Percentiles rank a stretch among this genome's conserved stretches.
phyloP scores from a whole-genome alignment of 2,329 filamentous ascomycete genomes.

The Nigrospora osmanthi region DNA sequence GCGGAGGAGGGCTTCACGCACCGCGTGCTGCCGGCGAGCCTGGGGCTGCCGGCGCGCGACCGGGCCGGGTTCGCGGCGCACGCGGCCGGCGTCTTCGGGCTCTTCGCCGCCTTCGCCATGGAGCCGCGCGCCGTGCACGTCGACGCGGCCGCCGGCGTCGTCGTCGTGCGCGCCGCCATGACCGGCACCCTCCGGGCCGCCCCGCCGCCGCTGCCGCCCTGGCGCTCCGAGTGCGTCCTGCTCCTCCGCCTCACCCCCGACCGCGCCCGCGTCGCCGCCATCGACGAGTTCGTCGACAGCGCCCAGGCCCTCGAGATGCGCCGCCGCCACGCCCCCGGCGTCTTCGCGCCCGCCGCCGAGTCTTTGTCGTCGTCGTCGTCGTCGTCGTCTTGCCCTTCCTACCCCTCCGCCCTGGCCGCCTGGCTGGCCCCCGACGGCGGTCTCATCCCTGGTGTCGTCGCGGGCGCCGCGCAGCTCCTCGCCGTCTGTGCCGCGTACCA shows the following conservation, averaged over 20 bases:
- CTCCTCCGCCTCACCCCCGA: constrained; percentile 20
- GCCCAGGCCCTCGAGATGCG: constrained; percentile 27
- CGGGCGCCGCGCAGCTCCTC: not conserved
- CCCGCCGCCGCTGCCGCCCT: constrained; percentile 1
- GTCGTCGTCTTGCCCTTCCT: too few species aligned
- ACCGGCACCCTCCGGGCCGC: constrained; percentile 14
- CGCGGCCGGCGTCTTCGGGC: constrained; percentile 28
- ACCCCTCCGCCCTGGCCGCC: too few species aligned
- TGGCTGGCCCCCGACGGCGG: not conserved
- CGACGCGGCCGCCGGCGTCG: constrained; percentile 20
- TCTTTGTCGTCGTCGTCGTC: too few species aligned
- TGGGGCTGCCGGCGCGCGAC: constrained; percentile 26
- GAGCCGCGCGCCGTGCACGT: constrained; percentile 24
- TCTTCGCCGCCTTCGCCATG: constrained; percentile 33
- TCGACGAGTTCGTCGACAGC: constrained; percentile 34
- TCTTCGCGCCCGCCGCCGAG: constrained; percentile 10
- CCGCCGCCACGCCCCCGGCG: constrained; percentile 18
- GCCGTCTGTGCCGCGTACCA: not conserved
- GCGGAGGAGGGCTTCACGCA: constrained; percentile 27
- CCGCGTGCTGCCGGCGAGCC: constrained; percentile 27
- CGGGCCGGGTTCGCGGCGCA: constrained; percentile 27
- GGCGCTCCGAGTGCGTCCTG: constrained; percentile 24
- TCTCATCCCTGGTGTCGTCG: not conserved
- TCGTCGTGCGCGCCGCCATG: constrained; percentile 29
- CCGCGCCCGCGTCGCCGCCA: constrained; percentile 13